phyloP scores from a whole-genome alignment of 2,329 filamentous ascomycete genomes.

The Xylariomycetidae sp. region DNA sequence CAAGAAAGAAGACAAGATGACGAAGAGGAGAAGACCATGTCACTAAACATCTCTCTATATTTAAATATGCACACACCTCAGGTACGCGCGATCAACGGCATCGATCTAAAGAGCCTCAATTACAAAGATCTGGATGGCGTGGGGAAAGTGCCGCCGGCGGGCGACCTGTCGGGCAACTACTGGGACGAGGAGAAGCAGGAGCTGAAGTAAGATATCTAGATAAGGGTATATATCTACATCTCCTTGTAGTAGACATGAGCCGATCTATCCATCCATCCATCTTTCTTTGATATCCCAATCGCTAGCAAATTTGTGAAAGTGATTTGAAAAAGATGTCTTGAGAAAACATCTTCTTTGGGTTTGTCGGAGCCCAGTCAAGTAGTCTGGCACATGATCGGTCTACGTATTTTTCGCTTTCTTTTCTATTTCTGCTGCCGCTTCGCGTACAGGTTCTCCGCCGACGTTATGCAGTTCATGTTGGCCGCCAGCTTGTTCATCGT shows the following conservation, averaged over 20 bases:
- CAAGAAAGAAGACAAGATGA: not conserved
- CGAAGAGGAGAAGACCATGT: not conserved
- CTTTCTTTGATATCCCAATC: no score
- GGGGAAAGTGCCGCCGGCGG: conserved; percentile 26
- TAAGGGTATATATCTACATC: no score
- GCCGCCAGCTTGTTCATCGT: conserved; percentile 92
- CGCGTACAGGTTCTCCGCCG: conserved; percentile 67
- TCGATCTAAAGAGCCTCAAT: conserved; percentile 35
- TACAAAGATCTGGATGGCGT: conserved; percentile 34
- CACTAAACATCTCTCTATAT: conserved; percentile 2
- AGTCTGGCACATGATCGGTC: no score
- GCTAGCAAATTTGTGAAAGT: no score
- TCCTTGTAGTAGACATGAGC: conserved; percentile 1
- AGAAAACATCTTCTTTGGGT: no score
- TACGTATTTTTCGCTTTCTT: no score
- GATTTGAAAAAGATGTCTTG: no score
- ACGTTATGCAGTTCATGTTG: conserved; percentile 82
- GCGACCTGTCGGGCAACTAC: conserved; percentile 34
- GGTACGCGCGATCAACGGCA: conserved; percentile 36
- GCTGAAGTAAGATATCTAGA: conserved; percentile 18
- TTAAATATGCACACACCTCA: conserved; percentile 17
- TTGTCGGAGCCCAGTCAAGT: no score
- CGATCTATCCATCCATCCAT: conserved; percentile 1
- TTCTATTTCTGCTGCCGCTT: conserved; percentile 27
- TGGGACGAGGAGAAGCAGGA: conserved; percentile 27